Evolutionary conservation across 106 monocot genomes (phyloP).

Genomic region (Phalaenopsis equestris): DNA sequence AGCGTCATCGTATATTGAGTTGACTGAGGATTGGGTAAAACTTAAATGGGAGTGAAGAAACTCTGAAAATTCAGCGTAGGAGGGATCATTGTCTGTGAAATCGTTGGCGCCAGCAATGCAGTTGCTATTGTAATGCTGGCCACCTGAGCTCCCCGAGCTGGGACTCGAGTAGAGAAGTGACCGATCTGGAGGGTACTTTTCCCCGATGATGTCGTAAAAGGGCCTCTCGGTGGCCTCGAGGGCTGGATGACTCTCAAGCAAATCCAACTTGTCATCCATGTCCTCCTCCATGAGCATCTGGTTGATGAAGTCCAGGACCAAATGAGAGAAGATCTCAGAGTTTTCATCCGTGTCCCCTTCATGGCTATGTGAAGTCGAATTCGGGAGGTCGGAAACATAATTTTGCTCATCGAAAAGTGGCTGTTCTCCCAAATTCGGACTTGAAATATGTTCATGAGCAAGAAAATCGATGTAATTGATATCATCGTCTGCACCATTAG

Average conservation of each 20-base stretch:
- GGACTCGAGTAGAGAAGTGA: not conserved
- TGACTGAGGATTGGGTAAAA: too few relatives aligned
- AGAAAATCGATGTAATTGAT: too few relatives aligned
- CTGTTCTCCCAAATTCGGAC: too few relatives aligned
- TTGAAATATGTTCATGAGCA: too few relatives aligned
- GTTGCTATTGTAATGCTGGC: not conserved
- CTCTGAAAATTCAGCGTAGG: too few relatives aligned
- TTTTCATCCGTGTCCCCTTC: conserved; percentile 13
- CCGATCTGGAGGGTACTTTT: not conserved
- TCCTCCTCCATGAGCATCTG: conserved; percentile 47
- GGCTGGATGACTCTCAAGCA: conserved; percentile 6
- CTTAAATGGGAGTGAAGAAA: too few relatives aligned
- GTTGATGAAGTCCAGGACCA: conserved; percentile 39
- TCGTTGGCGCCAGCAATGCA: too few relatives aligned
- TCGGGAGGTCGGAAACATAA: too few relatives aligned
- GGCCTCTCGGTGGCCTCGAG: conserved; percentile 24
- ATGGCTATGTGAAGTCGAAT: not conserved
- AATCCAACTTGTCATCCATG: conserved; percentile 21
- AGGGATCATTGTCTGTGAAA: too few relatives aligned
- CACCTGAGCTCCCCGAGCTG: not conserved
- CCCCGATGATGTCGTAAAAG: conserved; percentile 24
- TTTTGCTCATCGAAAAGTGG: too few relatives aligned
- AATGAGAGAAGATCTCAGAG: conserved; percentile 33
- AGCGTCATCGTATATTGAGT: too few relatives aligned
- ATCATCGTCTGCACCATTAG: too few relatives aligned